Evolutionary conservation across 495 filamentous ascomycete species (phyloP).

Genomic region (Trichocladium antarcticum): DNA sequence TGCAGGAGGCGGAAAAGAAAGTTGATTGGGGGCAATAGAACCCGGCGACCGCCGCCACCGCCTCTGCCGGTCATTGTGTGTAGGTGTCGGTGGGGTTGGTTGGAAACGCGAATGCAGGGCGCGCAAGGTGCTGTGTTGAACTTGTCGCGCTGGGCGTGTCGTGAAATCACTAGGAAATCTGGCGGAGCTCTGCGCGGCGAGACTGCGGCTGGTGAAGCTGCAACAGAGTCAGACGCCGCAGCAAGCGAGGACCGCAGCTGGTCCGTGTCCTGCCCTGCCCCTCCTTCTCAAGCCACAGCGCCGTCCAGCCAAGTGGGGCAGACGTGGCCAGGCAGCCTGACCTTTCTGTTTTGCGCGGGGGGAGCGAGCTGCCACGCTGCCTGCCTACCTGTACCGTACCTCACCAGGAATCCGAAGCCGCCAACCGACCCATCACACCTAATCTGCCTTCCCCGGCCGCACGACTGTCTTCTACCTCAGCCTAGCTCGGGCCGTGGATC

Average conservation of each 20-base stretch:
- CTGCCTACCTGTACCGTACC: too few species aligned
- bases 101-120: not conserved
- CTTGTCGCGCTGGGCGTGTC: conserved; percentile 9
- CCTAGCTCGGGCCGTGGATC: not conserved
- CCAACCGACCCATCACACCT: conserved; percentile 10
- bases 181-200: conserved; percentile 8
- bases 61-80: conserved; percentile 69
- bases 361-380: too few species aligned
- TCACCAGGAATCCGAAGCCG: conserved; percentile 7
- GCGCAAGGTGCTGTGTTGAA: conserved; percentile 1
- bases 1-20: conserved; percentile 97
- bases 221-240: not conserved
- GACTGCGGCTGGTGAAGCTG: not conserved
- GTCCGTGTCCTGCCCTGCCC: conserved; percentile 12
- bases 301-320: conserved; percentile 7
- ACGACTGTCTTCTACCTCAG: not conserved
- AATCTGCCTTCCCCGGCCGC: not conserved
- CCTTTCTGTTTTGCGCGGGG: conserved; percentile 13
- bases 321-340: conserved; percentile 14
- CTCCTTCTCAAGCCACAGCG: conserved; percentile 4
- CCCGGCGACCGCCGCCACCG: conserved; percentile 70
- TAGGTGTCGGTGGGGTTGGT: conserved; percentile 3
- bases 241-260: not conserved
- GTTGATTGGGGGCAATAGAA: conserved; percentile 88
- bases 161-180: conserved; percentile 10